phyloP scores from a whole-genome alignment of 2,329 filamentous ascomycete species.

The Pseudopithomyces chartarum region DNA sequence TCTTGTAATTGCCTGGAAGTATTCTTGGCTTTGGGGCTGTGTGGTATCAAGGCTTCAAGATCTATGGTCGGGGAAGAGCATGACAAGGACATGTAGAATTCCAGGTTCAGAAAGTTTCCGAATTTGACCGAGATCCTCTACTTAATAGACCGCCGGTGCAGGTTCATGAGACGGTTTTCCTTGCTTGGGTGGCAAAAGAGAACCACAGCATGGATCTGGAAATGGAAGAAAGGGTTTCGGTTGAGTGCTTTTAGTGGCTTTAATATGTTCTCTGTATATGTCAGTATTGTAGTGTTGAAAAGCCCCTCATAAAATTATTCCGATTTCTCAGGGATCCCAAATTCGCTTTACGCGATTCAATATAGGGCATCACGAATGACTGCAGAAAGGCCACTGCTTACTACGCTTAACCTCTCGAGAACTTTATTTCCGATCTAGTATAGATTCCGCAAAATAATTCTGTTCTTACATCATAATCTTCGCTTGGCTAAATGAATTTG shows the following conservation, averaged over 20 bases:
- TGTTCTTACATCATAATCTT: no score
- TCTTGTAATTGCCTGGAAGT: slow-evolving; percentile 1
- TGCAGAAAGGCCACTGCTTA: no score
- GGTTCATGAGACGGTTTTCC: slow-evolving; percentile 3
- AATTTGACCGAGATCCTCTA: background rate
- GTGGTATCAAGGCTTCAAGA: background rate
- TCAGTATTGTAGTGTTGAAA: background rate
- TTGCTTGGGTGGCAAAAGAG: slow-evolving; percentile 4
- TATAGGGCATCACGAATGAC: no score
- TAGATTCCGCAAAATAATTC: no score
- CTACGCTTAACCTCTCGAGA: no score
- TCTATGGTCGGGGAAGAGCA: slow-evolving; percentile 2
- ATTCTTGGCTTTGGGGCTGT: background rate
- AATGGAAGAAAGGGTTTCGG: background rate
- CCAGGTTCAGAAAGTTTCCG: background rate
- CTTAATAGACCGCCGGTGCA: background rate
- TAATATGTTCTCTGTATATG: background rate
- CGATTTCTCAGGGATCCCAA: no score
- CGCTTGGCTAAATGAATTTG: no score
- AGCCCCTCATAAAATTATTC: background rate
- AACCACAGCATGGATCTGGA: background rate
- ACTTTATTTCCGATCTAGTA: no score
- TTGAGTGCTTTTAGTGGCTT: background rate
- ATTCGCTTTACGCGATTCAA: no score
- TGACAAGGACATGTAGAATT: background rate